Base-by-base conservation (phyloP, 805 yeast species). In the Cyberlindnera galapagoensis region DNA sequence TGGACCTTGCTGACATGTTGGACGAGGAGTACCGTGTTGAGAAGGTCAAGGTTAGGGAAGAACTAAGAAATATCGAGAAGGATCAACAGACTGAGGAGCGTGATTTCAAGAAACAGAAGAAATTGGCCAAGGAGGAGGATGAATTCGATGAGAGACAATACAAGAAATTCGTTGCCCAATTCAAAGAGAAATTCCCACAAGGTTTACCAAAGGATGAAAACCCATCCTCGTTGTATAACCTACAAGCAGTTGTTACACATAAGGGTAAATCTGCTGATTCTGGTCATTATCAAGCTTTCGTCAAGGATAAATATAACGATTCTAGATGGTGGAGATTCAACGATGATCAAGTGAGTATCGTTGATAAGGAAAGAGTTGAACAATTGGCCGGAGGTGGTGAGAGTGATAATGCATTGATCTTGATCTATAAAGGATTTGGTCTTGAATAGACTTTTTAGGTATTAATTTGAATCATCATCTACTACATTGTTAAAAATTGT, bases 301-400 rank as follows among this genome's bases (percentile, higher is more conserved):
- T 82, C 11, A 78, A 73, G 48, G 92, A 88, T 56, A 74, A 67
- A 21, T 60, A 59, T 13, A 86, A 80, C 50, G 88, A 83, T 20
- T 78, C 81, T 30, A 71, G 67, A 42, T 92, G 99, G 99, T 90
- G 84, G 80, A 80, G 79, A 58, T 92, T 85, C 62, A 87, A 92
- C 56, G 99, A 92, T 58, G 95, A 88, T 60, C 80, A 80, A 54
- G 95, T 92, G 12, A 64, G 74, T 7, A 62, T 68, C 25, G 87
- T 88, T n/a, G 75, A 69, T 40, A 81, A 76, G 51, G 92, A 87
- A 31, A 85, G 75, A 52, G 76, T 92, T 39, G 95, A 87, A 56
- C 59, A 71, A 35, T 68, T 92, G 44, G 83, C 97, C 5, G 99
- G 98, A 26, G 99, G 99, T 36, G 97, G 97, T 36, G 98, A 94